A percentile compares a stretch with the other conserved stretches of the same genome.
Conservation (phyloP, 1,284 basidiomycete species). For the Vanrija pseudolonga region DNA sequence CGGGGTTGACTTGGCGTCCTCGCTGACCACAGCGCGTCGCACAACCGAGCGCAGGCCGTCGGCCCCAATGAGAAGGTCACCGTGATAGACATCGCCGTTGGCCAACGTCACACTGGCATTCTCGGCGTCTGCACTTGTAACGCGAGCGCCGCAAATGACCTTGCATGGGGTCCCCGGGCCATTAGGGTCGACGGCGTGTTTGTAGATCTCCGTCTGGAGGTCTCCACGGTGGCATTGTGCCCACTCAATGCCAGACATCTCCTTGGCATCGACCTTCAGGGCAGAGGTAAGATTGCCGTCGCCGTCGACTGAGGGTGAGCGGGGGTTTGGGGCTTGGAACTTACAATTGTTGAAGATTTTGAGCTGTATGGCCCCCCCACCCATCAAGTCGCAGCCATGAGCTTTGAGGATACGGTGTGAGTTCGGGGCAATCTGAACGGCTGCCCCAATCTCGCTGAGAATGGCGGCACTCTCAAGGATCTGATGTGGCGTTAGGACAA, state of each 20-base stretch:
- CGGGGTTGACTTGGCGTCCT: conserved; percentile 17
- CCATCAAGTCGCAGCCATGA: conserved; percentile 15
- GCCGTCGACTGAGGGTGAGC: not conserved
- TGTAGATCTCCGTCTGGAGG: conserved; percentile 32
- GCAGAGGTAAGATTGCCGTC: conserved; percentile 11
- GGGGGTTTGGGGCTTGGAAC: not conserved
- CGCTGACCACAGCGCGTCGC: conserved; percentile 24
- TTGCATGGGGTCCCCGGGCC: conserved; percentile 5
- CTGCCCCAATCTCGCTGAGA: conserved; percentile 33
- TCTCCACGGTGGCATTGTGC: conserved; percentile 40
- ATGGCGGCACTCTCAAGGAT: conserved; percentile 25
- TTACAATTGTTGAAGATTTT: conserved; percentile 6
- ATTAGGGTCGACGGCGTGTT: conserved; percentile 22
- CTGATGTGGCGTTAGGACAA: not conserved
- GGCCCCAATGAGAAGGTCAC: conserved; percentile 35
- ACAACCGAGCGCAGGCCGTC: conserved; percentile 36
- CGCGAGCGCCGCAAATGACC: not conserved
- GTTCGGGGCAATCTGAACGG: conserved; percentile 32
- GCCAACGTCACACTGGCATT: conserved; percentile 21
- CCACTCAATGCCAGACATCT: conserved; percentile 9
- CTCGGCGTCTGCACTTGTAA: conserved; percentile 19
- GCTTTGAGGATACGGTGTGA: conserved; percentile 21
- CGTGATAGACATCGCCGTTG: conserved; percentile 22
- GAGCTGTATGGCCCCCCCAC: conserved; percentile 5
- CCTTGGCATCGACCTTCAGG: conserved; percentile 4